A percentile compares a stretch with the other conserved stretches of the same genome.
phyloP scores from a whole-genome alignment of 2,329 filamentous ascomycete genomes.

The Ascochyta viciae-villosae region DNA sequence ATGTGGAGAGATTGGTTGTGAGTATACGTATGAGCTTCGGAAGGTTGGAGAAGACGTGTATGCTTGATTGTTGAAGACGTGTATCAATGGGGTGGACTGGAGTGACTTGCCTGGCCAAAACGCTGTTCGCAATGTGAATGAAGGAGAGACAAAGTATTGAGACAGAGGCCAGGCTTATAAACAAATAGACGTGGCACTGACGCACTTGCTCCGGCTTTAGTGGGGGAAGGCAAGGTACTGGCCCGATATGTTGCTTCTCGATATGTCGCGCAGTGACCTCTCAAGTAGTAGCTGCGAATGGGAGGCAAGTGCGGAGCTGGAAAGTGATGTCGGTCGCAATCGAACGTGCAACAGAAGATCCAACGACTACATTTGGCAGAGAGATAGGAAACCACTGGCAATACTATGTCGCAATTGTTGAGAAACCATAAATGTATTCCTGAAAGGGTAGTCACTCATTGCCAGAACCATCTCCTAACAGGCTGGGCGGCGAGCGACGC shows the following conservation, averaged over 20 bases:
- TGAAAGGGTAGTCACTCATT: background rate
- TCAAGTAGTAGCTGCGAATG: background rate
- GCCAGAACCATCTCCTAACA: background rate
- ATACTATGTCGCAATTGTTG: background rate
- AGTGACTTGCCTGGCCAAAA: background rate
- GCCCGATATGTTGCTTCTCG: background rate
- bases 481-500: background rate
- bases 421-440: background rate
- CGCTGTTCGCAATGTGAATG: conserved; percentile 8
- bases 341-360: background rate
- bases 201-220: background rate
- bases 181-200: background rate
- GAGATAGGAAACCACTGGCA: background rate
- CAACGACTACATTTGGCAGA: background rate
- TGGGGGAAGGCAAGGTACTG: background rate
- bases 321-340: background rate
- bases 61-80: background rate
- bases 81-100: background rate
- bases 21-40: too few relatives aligned
- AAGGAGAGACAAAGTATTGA: conserved; percentile 18
- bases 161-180: conserved; percentile 13
- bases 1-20: background rate
- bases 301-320: background rate
- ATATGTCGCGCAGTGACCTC: background rate
- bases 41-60: background rate